Base-by-base conservation (phyloP, 805 yeast species). In the Saturnispora halmiae region DNA sequence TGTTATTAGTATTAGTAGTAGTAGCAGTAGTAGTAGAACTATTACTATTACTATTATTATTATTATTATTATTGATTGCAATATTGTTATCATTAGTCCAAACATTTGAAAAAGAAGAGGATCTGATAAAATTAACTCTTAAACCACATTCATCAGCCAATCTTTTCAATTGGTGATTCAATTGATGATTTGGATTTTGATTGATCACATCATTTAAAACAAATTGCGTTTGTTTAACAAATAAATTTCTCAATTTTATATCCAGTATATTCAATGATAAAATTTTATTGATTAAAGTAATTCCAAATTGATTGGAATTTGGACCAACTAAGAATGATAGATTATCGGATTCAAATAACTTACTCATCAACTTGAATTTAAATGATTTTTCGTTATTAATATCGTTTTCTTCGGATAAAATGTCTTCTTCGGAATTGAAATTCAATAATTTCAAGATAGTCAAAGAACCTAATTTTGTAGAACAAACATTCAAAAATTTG, bases 71-170 rank as follows among this genome's bases (percentile, higher is more conserved):
- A 6, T 18, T 4, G 24, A n/a, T 10, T 10, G 10, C 6, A 22
- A 7, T 19, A 19, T 27, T 36, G 11, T 19, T 28, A 6, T 14
- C 20, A 28, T 16, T 20, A n/a, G 26, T 32, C 41, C 37, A 32
- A 20, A 32, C 33, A 28, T 38, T 38, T n/a, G 36, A 32, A 32
- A 33, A 20, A 2, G 41, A 32, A 9, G 41, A 33, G 20, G 36
- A 32, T 26, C 37, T 22, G 9, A 14, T 3, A 18, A n/a, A 16
- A 14, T 15, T 35, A 3, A 46, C 45, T 35, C 59, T 62, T 38
- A 88, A 64, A 3, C 96, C 96, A 46, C 87, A 90, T 59, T 90
- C 97, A 51, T 90, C 97, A 72, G 88, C 73, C 43, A 92, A 66
- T 48, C 94, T 77, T 55, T 84, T 83, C 60, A 85, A 84, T 27